Evolutionary conservation across 805 yeast species (phyloP).

Genomic region (Zygotorulaspora florentina): DNA sequence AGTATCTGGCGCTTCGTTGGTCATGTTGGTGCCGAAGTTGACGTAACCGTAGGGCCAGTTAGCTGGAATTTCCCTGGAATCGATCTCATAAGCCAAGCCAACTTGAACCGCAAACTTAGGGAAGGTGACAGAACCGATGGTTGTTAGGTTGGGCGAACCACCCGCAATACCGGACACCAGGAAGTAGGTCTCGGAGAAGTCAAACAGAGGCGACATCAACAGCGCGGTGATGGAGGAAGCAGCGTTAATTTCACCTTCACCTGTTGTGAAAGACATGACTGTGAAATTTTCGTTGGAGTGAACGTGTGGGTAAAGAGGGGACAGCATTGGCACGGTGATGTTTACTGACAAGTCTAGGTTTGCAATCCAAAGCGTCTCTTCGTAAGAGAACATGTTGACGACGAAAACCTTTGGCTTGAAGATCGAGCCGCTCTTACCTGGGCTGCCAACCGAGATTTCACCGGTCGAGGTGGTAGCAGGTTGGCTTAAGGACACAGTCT

Average conservation of each 20-base stretch:
- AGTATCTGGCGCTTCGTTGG: conserved; percentile 47
- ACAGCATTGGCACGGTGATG: conserved; percentile 61
- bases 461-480: conserved; percentile 4
- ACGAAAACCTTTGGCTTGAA: conserved; percentile 51
- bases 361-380: conserved; percentile 50
- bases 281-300: conserved; percentile 51
- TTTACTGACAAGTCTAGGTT: conserved; percentile 47
- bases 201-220: conserved; percentile 50
- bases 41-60: conserved; percentile 62
- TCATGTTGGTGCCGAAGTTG: conserved; percentile 48
- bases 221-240: conserved; percentile 56
- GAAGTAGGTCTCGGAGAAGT: conserved; percentile 57
- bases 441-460: background rate
- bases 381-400: conserved; percentile 52
- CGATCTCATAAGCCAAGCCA: conserved; percentile 55
- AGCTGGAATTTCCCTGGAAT: conserved; percentile 44
- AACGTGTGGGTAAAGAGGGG: conserved; percentile 54
- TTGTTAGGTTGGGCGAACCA: conserved; percentile 51
- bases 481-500: background rate
- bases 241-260: conserved; percentile 67
- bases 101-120: conserved; percentile 60
- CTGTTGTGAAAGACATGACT: conserved; percentile 60
- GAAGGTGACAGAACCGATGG: conserved; percentile 58
- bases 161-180: conserved; percentile 65
- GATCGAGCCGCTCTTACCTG: conserved; percentile 1